Base-by-base conservation (phyloP, 2,329 filamentous ascomycete species). In the Scolecobasidium constrictum region DNA sequence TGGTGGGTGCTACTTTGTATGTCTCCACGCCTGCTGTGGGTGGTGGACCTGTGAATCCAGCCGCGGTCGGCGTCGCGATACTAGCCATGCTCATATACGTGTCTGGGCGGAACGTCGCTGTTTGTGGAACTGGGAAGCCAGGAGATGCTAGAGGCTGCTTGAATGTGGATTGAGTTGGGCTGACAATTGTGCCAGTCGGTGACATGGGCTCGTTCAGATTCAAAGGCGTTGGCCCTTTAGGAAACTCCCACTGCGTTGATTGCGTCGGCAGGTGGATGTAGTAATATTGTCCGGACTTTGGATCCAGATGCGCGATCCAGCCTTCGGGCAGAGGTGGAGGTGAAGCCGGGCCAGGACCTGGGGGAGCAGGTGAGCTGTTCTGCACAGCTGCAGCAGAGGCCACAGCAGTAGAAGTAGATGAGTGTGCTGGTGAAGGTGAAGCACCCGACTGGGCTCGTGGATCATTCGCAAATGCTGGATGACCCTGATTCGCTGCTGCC, bases 161-260 rank as follows among this genome's bases (percentile, higher is more conserved):
- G 46, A 71, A 69, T 12, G 61, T 61, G 19, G 61, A 64, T 22
- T 69, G 57, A 4, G 60, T 58, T 2, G 69, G 68, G 12, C 66
- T 69, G 23, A 60, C 55, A 44, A 64, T 66, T 3, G 65, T 64
- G 4, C 78, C 77, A 1, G 82, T 81, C 0, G 90, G 90, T 5
- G 90, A 95, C 44, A 95, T 66, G 0, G 90, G 90, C 13, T 83
- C 75, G 46, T 93, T 87, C 49, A 94, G 75, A 48, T 86, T 84
- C 42, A 95, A 71, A 1, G 90, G 90, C 18, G 86, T 94, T 1
- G 88, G 88, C 0, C 90, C 90, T 64, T 95, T 96, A 20, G 92
- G 92, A 52, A 96, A 96, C 56, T 98, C 92, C 92, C 92, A 98
- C 58, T 98, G 92, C 1, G 92, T 98, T 3, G 88, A 86, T 58